Base-by-base conservation (phyloP, 805 yeast species). In the Lachancea cidri region DNA sequence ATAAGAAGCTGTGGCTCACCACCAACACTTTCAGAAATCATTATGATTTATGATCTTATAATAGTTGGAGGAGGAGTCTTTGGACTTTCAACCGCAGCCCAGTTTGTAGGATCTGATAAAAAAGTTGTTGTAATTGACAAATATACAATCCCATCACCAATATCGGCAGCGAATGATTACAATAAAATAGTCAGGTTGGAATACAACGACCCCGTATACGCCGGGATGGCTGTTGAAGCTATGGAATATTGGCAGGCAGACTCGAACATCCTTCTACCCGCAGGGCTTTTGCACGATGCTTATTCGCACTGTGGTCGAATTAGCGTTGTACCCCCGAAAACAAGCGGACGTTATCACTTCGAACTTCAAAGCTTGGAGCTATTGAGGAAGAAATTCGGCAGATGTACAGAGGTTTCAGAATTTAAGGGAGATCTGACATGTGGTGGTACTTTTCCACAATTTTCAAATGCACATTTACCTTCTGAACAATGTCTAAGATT, bases 181-280 rank as follows among this genome's bases (percentile, higher is more conserved):
- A 74, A 74, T 49, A 73, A 74, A 49, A 73, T 74, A 36, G 64
- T 74, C 13, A 57, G 78, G 36, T 60, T 72, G 0, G 79, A 73
- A 46, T 74, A 74, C 45, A 53, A 66, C 4, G 74, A 72, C 40
- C 32, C 57, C 22, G 51, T 61, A n/a, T 73, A 73, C 42, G 55
- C 76, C 4, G 56, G 58, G 35, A 44, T 74, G 49, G 60, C 74
- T 3, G 58, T 71, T 3, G 78, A 74, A 47, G 77, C 79, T 2
- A 50, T 70, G 32, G 41, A 54, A 7, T 42, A 53, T 40, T 72
- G 76, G 74, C 55, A 55, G 17, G 47, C 64, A 5, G 27, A 42
- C 11, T 25, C 30, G 11, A n/a, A 17, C 14, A 32, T 22, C n/a
- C 18, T 38, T 17, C 17, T 38, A 15, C 46, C 46, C 11, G 20